Evolutionary conservation across 495 filamentous ascomycete species (phyloP).

Genomic region (Xylaria scruposa): DNA sequence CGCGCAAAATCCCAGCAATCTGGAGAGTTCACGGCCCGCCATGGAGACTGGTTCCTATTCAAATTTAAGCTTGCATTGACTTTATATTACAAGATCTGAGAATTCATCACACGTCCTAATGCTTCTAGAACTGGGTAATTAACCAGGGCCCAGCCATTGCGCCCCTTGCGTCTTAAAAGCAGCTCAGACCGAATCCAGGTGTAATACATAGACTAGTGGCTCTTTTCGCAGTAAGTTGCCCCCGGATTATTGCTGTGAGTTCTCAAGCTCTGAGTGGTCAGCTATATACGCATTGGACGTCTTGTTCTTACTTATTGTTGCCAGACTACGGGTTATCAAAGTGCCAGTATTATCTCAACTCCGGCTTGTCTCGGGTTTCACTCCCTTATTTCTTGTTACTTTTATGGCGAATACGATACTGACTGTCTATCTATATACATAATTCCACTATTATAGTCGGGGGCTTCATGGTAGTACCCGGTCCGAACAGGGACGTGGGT

Average conservation of each 20-base stretch:
- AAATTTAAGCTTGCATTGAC: not conserved
- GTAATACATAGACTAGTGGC: not conserved
- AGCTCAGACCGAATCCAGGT: no score
- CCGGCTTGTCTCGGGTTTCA: not conserved
- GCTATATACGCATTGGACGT: not conserved
- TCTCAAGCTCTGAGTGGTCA: not conserved
- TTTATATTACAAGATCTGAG: not conserved
- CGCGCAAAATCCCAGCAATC: slow-evolving; percentile 11
- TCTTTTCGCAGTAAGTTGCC: not conserved
- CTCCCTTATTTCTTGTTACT: not conserved
- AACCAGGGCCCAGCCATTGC: not conserved
- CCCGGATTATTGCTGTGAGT: not conserved
- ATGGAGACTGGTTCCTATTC: not conserved
- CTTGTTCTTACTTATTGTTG: not conserved
- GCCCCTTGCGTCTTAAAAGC: not conserved
- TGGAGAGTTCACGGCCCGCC: slow-evolving; percentile 18
- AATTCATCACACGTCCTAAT: not conserved
- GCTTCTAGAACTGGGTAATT: not conserved
- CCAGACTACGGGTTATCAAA: not conserved
- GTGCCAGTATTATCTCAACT: not conserved
- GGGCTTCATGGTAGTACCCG: not conserved
- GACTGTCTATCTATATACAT: not conserved
- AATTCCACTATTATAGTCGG: not conserved
- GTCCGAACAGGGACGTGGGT: not conserved
- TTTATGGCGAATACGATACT: not conserved